Evolutionary conservation across 169 alveolate genomes (phyloP).

Genomic region (Plasmodium vivax): DNA sequence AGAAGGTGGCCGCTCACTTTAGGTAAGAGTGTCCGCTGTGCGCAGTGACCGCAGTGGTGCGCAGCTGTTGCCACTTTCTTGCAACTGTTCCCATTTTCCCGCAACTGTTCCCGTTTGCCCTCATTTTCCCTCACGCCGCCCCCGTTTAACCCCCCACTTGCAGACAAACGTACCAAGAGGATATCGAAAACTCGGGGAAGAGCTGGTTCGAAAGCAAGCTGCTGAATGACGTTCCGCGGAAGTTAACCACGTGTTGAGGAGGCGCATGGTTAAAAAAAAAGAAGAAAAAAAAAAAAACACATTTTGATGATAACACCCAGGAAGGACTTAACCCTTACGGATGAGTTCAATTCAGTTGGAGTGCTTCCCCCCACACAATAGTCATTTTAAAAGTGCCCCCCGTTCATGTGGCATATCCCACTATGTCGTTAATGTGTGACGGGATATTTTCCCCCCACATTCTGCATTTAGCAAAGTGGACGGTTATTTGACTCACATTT

Average conservation of each 20-base stretch:
- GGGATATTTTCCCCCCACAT: background rate
- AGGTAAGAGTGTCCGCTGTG: conserved; percentile 6
- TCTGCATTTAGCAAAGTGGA: background rate
- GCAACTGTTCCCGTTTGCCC: background rate
- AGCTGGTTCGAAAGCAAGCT: conserved; percentile 45
- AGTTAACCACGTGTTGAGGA: conserved; percentile 21
- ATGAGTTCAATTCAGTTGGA: background rate
- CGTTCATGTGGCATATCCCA: background rate
- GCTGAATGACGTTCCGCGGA: conserved; percentile 68
- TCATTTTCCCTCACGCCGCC: background rate
- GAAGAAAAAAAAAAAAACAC: background rate
- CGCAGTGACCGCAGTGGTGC: too few relatives aligned
- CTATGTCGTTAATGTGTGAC: background rate
- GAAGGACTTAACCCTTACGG: background rate
- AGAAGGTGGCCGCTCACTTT: background rate
- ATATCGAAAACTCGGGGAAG: conserved; percentile 32
- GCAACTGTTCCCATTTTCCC: background rate
- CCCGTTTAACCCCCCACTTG: background rate
- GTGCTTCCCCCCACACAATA: background rate
- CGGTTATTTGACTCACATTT: background rate
- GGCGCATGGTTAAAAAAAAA: background rate
- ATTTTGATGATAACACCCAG: background rate
- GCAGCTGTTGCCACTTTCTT: too few relatives aligned
- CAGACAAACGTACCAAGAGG: conserved; percentile 15
- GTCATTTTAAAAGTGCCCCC: background rate